phyloP scores from a whole-genome alignment of 305 asterid species.

The Solanum hybrid region DNA sequence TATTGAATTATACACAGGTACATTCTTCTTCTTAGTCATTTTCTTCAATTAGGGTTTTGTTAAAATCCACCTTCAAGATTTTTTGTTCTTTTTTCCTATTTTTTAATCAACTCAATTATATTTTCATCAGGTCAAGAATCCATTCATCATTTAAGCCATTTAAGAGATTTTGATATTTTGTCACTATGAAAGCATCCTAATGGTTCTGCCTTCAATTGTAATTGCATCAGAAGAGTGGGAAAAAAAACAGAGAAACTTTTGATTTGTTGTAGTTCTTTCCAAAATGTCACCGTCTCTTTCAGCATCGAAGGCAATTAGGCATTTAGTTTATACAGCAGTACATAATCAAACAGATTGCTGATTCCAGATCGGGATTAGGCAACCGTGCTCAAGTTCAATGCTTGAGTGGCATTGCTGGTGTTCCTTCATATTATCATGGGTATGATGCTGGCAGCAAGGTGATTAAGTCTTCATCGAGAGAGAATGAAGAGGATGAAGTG shows the following conservation, averaged over 20 bases:
- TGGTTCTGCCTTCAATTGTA: neutral
- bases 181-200: neutral
- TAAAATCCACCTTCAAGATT: neutral
- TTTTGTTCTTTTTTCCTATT: neutral
- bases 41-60: neutral
- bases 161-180: neutral
- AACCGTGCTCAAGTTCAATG: constrained; percentile 12
- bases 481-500: neutral
- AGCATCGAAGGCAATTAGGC: constrained; percentile 15
- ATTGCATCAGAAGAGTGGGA: neutral
- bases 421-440: neutral
- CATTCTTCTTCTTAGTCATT: neutral
- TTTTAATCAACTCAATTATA: neutral
- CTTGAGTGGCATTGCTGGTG: neutral
- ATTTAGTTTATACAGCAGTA: constrained; percentile 11
- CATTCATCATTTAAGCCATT: neutral
- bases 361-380: neutral
- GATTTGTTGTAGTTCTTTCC: neutral
- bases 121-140: neutral
- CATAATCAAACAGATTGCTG: neutral
- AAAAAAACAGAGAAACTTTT: neutral
- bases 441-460: neutral
- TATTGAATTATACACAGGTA: neutral
- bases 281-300: constrained; percentile 15
- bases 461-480: neutral